Evolutionary conservation across 2,329 filamentous ascomycete species (phyloP).

Genomic region (Aspergillus pseudoterreus): DNA sequence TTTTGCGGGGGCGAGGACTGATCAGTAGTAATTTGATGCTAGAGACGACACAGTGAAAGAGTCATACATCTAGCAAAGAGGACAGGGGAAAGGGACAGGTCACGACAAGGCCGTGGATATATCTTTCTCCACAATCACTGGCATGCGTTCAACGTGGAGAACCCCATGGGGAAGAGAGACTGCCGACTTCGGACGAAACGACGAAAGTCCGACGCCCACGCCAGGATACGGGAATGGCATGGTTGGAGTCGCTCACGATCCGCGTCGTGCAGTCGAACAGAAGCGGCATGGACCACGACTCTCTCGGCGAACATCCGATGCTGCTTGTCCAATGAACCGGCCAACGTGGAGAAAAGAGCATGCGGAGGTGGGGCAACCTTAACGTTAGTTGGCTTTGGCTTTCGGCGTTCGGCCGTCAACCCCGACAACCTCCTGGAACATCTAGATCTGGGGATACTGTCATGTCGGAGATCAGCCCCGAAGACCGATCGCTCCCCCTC

Average conservation of each 20-base stretch:
- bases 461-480: conserved; percentile 27
- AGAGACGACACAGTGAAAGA: too few relatives aligned
- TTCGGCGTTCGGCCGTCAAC: conserved; percentile 20
- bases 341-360: conserved; percentile 2
- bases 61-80: too few relatives aligned
- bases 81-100: background rate
- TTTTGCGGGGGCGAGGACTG: conserved; percentile 1
- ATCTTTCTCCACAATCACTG: too few relatives aligned
- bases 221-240: background rate
- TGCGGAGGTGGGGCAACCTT: conserved; percentile 1
- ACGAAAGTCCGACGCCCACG: conserved; percentile 10
- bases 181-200: conserved; percentile 14
- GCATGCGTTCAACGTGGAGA: background rate
- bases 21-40: too few relatives aligned
- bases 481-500: conserved; percentile 21
- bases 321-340: conserved; percentile 14
- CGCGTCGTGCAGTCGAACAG: background rate
- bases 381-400: conserved; percentile 8
- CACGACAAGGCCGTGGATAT: too few relatives aligned
- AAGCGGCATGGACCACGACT: background rate
- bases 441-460: background rate
- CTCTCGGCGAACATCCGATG: conserved; percentile 19
- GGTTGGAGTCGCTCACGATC: background rate
- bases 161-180: conserved; percentile 25
- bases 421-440: conserved; percentile 3